Conservation (phyloP, 129 eudicot genomes). For the Gnaphalium uliginosum region DNA sequence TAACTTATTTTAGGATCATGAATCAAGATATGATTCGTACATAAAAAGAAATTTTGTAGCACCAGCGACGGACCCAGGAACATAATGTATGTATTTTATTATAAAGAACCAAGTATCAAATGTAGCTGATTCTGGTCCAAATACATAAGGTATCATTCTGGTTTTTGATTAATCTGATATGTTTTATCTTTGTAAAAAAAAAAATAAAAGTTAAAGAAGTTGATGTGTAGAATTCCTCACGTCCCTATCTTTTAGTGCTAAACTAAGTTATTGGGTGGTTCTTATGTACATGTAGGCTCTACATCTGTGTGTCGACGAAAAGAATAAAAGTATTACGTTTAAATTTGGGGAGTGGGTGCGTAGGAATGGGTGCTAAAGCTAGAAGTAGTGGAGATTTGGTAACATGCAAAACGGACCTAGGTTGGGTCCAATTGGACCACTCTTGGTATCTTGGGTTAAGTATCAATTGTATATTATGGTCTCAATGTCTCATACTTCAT, state of each 20-base stretch:
- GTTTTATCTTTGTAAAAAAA: too few relatives aligned
- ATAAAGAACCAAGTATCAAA: too few relatives aligned
- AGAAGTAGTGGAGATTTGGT: slow-evolving; percentile 7
- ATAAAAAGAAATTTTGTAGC: too few relatives aligned
- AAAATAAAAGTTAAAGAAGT: neutral
- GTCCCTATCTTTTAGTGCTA: neutral
- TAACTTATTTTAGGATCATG: too few relatives aligned
- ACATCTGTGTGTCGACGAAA: neutral
- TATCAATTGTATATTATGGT: slow-evolving; percentile 17
- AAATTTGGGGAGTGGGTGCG: too few relatives aligned
- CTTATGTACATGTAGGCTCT: neutral
- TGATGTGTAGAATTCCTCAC: neutral
- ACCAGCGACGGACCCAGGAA: too few relatives aligned
- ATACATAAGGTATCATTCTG: too few relatives aligned
- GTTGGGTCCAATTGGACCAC: slow-evolving; percentile 35
- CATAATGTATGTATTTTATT: too few relatives aligned
- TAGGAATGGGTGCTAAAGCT: slow-evolving; percentile 21
- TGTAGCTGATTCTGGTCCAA: too few relatives aligned
- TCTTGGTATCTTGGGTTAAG: slow-evolving; percentile 16
- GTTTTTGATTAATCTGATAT: too few relatives aligned
- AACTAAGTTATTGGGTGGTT: slow-evolving; percentile 1
- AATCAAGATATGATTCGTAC: too few relatives aligned
- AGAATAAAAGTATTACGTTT: too few relatives aligned
- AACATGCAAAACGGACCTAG: slow-evolving; percentile 24
- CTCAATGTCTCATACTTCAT: neutral